Base-by-base conservation (phyloP, 2,329 filamentous ascomycete species). In the Aspergillus spinulosporus region DNA sequence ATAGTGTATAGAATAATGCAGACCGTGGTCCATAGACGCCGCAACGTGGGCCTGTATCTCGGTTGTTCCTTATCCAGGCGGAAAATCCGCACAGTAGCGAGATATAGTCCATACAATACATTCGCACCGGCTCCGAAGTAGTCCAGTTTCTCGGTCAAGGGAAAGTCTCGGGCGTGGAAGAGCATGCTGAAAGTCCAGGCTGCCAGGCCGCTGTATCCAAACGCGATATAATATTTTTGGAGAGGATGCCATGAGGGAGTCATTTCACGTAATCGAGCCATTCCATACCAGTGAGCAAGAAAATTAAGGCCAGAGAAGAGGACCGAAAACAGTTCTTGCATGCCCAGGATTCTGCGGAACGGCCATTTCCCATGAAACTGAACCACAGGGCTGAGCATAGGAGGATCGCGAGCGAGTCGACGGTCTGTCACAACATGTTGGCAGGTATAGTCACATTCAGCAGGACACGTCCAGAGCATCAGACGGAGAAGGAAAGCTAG, bases 291-390 rank as follows among this genome's bases (percentile, higher is more conserved):
- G 78, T 99, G 94, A 11, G 92, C 93, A 64, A 88, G 83, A 68
- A 94, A 88, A 80, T 99, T 99, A 69, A 95, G 84, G 50, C 96
- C 81, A 62, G 90, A 96, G 81, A 97, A 99, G 69, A 97, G 80
- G 64, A 97, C 93, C 49, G 88, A 92, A 73, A 92, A 91, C 57
- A 93, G 92, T 78, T 99, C 94, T 77, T 99, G 94, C 79, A 96
- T 88, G 72, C 94, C 94, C 52, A 95, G 76, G 68, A 97, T 83
- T 63, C 94, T 89, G 73, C 87, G 81, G 77, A 99, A 99, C 39
- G 94, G 94, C 94, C 94, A 99, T 83, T 99, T 99, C 32, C 94
- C 94, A 78, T 99, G 92, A 80, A 92, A 99, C 77, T 99, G 94
- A 55, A 93, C 87, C 49, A 97, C 75, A 8, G 86, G 83, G 31